Conservation (phyloP, 257 asterid genomes). For the Solanum virginianum region DNA sequence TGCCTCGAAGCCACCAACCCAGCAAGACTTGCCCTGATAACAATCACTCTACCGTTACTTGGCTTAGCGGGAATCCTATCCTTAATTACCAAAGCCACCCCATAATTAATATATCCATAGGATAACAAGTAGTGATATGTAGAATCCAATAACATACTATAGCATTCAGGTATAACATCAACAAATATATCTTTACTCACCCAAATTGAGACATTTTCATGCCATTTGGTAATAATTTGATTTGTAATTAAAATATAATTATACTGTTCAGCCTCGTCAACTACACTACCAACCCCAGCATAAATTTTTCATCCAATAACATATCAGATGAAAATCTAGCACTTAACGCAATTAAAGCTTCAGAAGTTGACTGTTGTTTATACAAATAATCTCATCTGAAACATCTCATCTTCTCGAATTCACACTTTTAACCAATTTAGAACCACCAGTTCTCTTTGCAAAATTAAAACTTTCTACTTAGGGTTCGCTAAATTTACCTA, state of each 20-base stretch:
- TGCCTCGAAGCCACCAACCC: background rate
- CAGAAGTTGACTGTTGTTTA: slow-evolving; percentile 60
- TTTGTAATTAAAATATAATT: too few relatives aligned
- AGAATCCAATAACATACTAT: too few relatives aligned
- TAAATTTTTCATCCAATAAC: slow-evolving; percentile 72
- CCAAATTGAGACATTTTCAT: too few relatives aligned
- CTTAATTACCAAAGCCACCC: too few relatives aligned
- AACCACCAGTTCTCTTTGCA: background rate
- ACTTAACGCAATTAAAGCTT: slow-evolving; percentile 63
- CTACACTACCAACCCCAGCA: slow-evolving; percentile 57
- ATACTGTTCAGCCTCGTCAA: too few relatives aligned
- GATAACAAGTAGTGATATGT: too few relatives aligned
- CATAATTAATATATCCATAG: too few relatives aligned
- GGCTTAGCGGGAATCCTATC: slow-evolving; percentile 13
- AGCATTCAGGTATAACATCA: too few relatives aligned
- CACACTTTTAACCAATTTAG: background rate
- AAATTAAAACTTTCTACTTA: slow-evolving; percentile 5
- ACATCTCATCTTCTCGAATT: slow-evolving; percentile 10
- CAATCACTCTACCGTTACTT: slow-evolving; percentile 18
- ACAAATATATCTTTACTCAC: too few relatives aligned
- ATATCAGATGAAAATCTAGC: slow-evolving; percentile 67
- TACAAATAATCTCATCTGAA: slow-evolving; percentile 72
- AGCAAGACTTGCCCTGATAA: background rate
- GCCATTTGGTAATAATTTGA: too few relatives aligned
- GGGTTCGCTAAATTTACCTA: background rate